Evolutionary conservation across 2,329 filamentous ascomycete genomes (phyloP).

Genomic region (Pseudomassariella vexata): DNA sequence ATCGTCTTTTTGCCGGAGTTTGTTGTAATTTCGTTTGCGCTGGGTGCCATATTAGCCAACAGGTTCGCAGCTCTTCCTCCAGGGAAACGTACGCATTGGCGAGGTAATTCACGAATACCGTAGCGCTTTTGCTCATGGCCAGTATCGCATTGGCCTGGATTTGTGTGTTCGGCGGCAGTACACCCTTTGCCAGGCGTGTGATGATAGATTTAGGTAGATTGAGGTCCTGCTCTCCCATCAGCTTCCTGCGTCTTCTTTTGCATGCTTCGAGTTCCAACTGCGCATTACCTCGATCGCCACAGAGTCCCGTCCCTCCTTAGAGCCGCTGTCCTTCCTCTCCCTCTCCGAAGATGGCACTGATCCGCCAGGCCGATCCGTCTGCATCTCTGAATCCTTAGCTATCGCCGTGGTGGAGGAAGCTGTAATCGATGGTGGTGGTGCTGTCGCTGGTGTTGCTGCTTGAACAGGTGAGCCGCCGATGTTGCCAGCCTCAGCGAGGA

Average conservation of each 20-base stretch:
- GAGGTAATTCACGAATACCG: conserved; percentile 77
- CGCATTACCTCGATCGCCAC: conserved; percentile 42
- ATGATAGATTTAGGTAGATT: conserved; percentile 77
- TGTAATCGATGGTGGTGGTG: conserved; percentile 15
- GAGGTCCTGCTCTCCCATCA: conserved; percentile 50
- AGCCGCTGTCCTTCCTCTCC: conserved; percentile 30
- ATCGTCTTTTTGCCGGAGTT: conserved; percentile 72
- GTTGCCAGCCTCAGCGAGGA: conserved; percentile 35
- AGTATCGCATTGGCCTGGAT: conserved; percentile 78
- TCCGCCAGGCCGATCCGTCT: conserved; percentile 26
- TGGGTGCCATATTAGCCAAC: conserved; percentile 24
- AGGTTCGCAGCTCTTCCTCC: background rate
- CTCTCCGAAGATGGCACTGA: conserved; percentile 19
- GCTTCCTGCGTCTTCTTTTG: conserved; percentile 9
- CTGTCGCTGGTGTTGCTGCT: conserved; percentile 14
- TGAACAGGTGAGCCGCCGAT: conserved; percentile 14
- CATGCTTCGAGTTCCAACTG: background rate
- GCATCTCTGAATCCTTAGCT: conserved; percentile 23
- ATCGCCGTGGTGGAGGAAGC: conserved; percentile 13
- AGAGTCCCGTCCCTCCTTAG: too few species aligned
- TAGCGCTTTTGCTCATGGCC: conserved; percentile 75
- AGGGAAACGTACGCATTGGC: conserved; percentile 58
- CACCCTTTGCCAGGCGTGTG: conserved; percentile 72
- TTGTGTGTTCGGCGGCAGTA: conserved; percentile 73
- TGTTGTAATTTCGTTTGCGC: conserved; percentile 67